phyloP scores from a whole-genome alignment of 805 yeast genomes.

The Starmerella riodocensis region DNA sequence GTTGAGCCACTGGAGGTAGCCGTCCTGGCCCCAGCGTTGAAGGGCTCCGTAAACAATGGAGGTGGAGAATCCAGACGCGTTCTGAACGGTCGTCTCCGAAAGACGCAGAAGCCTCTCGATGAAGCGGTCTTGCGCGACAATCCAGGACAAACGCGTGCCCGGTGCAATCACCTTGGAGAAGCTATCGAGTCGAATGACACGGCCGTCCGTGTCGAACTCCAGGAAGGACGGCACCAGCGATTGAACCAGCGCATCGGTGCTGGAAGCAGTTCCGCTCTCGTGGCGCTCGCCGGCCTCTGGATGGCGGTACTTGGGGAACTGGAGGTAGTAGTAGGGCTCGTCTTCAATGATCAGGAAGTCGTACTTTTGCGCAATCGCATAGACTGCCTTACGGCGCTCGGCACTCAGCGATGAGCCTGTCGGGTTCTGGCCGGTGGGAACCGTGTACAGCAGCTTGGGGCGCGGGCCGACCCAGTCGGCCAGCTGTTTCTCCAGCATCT shows the following conservation, averaged over 20 bases:
- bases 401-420: conserved; percentile 73
- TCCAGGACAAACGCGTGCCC: conserved; percentile 81
- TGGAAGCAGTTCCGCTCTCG: conserved; percentile 9
- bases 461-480: conserved; percentile 45
- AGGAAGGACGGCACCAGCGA: conserved; percentile 65
- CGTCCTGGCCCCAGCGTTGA: conserved; percentile 79
- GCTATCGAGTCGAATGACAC: conserved; percentile 80
- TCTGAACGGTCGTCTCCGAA: conserved; percentile 71
- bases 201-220: conserved; percentile 68
- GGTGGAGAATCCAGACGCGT: conserved; percentile 70
- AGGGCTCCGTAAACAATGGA: conserved; percentile 56
- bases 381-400: conserved; percentile 67
- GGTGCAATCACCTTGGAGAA: conserved; percentile 89
- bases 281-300: conserved; percentile 29
- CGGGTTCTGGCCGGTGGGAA: conserved; percentile 96
- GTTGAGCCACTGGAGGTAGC: conserved; percentile 81
- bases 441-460: conserved; percentile 80
- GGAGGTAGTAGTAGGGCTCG: conserved; percentile 94
- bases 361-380: conserved; percentile 67
- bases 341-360: conserved; percentile 84
- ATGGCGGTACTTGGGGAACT: conserved; percentile 59
- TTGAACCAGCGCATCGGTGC: conserved; percentile 53
- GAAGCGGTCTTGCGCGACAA: conserved; percentile 54
- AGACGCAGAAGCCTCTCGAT: conserved; percentile 55
- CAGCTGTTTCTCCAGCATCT: conserved; percentile 46